phyloP scores from a whole-genome alignment of 352 stramenopile genomes.

The Globisporangium abappressorium region DNA sequence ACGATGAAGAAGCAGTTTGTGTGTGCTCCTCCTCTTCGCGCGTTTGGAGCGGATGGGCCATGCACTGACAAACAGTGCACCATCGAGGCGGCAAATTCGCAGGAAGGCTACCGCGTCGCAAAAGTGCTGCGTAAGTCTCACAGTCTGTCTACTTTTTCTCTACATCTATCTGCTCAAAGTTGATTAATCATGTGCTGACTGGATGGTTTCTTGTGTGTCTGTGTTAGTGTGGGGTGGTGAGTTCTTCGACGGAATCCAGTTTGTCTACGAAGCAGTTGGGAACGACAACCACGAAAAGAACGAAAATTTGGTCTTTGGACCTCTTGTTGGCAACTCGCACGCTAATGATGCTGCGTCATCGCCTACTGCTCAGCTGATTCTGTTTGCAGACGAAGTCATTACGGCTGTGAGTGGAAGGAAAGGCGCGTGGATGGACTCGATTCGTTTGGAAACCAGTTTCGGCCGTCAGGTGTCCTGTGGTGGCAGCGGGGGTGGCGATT shows the following conservation, averaged over 20 bases:
- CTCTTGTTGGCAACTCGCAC: conserved; percentile 49
- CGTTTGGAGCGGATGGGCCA: conserved; percentile 34
- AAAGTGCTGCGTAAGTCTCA: conserved; percentile 47
- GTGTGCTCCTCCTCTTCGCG: conserved; percentile 36
- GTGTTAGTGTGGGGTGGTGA: conserved; percentile 66
- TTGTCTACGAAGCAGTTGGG: conserved; percentile 46
- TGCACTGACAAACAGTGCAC: conserved; percentile 26
- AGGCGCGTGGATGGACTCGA: conserved; percentile 68
- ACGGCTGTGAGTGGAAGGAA: conserved; percentile 50
- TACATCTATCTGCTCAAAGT: not conserved
- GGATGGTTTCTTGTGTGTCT: not conserved
- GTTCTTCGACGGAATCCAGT: conserved; percentile 70
- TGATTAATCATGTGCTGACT: conserved; percentile 7
- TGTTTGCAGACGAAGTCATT: conserved; percentile 56
- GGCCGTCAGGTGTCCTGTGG: conserved; percentile 50
- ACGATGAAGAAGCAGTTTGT: conserved; percentile 49
- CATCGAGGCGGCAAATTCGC: conserved; percentile 26
- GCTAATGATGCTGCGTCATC: conserved; percentile 28
- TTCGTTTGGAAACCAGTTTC: conserved; percentile 70
- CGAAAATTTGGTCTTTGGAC: conserved; percentile 23
- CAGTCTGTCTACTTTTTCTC: not conserved
- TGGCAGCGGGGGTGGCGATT: conserved; percentile 56
- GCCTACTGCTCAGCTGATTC: conserved; percentile 30
- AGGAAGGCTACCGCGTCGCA: conserved; percentile 53
- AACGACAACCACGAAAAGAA: conserved; percentile 13